Conservation (phyloP, 2,329 filamentous ascomycete species). For the Penicillium rolfsii region DNA sequence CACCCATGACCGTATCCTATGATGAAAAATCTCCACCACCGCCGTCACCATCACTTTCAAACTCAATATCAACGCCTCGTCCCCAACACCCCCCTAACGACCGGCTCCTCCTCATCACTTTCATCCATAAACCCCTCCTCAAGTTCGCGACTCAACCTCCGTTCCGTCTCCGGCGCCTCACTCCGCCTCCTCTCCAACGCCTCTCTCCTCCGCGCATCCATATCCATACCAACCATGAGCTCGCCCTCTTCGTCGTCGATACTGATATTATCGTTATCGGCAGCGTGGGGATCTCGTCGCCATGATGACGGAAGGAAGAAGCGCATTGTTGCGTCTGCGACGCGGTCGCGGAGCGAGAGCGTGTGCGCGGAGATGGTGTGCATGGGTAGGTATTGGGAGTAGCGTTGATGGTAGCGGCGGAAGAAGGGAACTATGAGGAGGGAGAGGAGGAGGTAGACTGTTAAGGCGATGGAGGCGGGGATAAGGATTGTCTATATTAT, state of each 20-base stretch:
- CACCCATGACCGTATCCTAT: slow-evolving; percentile 15
- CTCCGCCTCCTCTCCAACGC: slow-evolving; percentile 50
- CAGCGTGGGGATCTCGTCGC: slow-evolving; percentile 48
- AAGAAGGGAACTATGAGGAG: slow-evolving; percentile 70
- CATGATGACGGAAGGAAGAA: slow-evolving; percentile 50
- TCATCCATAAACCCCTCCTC: slow-evolving; percentile 76
- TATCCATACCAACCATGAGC: slow-evolving; percentile 55
- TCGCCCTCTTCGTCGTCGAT: slow-evolving; percentile 70
- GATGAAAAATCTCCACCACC: slow-evolving; percentile 1
- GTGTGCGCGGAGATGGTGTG: slow-evolving; percentile 58
- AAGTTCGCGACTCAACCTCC: slow-evolving; percentile 76
- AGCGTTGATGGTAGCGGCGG: slow-evolving; percentile 70
- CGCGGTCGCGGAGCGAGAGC: slow-evolving; percentile 56
- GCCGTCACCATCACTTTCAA: neutral
- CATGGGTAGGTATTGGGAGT: slow-evolving; percentile 73
- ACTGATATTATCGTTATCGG: slow-evolving; percentile 57
- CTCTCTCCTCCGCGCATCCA: slow-evolving; percentile 53
- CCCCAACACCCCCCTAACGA: slow-evolving; percentile 25
- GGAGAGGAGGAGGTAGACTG: slow-evolving; percentile 67
- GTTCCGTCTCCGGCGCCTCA: slow-evolving; percentile 44
- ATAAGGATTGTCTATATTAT: slow-evolving; percentile 65
- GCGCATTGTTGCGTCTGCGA: slow-evolving; percentile 48
- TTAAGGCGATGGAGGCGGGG: slow-evolving; percentile 70
- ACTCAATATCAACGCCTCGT: neutral
- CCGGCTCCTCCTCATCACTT: slow-evolving; percentile 66